Evolutionary conservation across 257 asterid genomes (phyloP), one percentile per base, ranked within the genome.

Genomic region (Ehretia macrophylla): DNA sequence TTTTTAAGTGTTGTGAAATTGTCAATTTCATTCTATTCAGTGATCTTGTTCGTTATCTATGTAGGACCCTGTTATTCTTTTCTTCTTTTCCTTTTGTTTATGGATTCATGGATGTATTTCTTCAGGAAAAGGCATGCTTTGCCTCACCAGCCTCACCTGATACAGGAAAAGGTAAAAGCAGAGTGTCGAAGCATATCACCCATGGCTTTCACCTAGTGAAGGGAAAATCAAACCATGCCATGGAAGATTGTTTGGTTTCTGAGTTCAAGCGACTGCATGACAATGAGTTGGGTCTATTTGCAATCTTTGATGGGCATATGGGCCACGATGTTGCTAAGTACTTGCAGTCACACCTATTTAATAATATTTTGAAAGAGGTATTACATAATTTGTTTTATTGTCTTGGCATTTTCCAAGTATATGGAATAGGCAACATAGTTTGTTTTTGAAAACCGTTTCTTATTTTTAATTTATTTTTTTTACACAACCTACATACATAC

Each of bases 241-340:
- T 92, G 97, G 98, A 92, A 70, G 98, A 92, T 74, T 88, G 77
- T 59, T 68, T 88, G 69, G 90, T 92, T 63, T 86, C 95, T 10
- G 84, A 81, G 50, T 72, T 85, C 60, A 86, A 76, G 83, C 66
- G 55, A 53, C 20, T 80, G 17, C 81, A 70, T 19, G 75, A 77
- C 14, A 66, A 78, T 23, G 95, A 92, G 62, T 78, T 92, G 74
- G 97, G 98, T 38, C 71, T 88, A 40, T 92, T 92, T 60, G 97
- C 97, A 1, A 88, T 92, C 56, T 92, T 74, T 60, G 98, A 92
- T 62, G 97, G 98, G 23, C 97, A 92, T 74, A 84, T 88, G 92
- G 96, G 98, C 1, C 93, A 79, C 51, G 88, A 86, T 42, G 93
- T 92, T 32, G 86, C 98, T 17, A 76, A 64, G 47, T 92, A 84